phyloP scores from a whole-genome alignment of 495 filamentous ascomycete species.

The Penicillium verhagenii region DNA sequence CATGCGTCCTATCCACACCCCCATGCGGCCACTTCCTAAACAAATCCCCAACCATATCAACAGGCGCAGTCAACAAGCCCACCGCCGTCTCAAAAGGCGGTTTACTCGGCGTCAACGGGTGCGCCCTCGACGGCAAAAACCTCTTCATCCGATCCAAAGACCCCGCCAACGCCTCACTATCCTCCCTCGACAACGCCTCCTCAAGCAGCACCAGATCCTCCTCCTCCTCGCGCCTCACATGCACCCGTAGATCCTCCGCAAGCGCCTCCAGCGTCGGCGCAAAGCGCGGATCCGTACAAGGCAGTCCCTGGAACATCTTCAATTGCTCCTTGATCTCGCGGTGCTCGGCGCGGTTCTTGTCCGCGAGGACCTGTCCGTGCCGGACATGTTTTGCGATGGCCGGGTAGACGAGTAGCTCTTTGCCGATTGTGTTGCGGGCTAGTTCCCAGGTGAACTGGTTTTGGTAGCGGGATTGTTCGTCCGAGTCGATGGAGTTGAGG shows the following conservation, averaged over 20 bases:
- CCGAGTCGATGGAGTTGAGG: conserved; percentile 42
- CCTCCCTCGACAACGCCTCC: conserved; percentile 32
- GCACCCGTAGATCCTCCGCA: conserved; percentile 45
- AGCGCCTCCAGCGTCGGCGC: conserved; percentile 48
- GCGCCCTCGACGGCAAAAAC: conserved; percentile 57
- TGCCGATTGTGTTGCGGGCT: conserved; percentile 57
- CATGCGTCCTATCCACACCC: not conserved
- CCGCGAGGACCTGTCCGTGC: conserved; percentile 48
- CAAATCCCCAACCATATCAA: conserved; percentile 28
- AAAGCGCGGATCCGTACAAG: conserved; percentile 45
- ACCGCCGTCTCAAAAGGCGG: conserved; percentile 28
- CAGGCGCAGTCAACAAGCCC: conserved; percentile 24
- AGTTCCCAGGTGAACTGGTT: conserved; percentile 70
- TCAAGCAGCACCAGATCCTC: conserved; percentile 56
- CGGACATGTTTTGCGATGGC: conserved; percentile 56
- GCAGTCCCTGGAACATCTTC: conserved; percentile 56
- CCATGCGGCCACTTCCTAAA: conserved; percentile 33
- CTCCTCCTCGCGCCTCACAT: conserved; percentile 59
- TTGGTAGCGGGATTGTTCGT: conserved; percentile 53
- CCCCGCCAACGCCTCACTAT: conserved; percentile 44
- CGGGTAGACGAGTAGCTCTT: conserved; percentile 68
- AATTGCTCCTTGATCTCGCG: conserved; percentile 58
- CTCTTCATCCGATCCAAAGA: conserved; percentile 56
- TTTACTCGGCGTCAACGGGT: conserved; percentile 39
- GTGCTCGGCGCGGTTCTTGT: conserved; percentile 57